phyloP scores from a whole-genome alignment of 2,329 filamentous ascomycete species.

The Stemphylium vesicarium region DNA sequence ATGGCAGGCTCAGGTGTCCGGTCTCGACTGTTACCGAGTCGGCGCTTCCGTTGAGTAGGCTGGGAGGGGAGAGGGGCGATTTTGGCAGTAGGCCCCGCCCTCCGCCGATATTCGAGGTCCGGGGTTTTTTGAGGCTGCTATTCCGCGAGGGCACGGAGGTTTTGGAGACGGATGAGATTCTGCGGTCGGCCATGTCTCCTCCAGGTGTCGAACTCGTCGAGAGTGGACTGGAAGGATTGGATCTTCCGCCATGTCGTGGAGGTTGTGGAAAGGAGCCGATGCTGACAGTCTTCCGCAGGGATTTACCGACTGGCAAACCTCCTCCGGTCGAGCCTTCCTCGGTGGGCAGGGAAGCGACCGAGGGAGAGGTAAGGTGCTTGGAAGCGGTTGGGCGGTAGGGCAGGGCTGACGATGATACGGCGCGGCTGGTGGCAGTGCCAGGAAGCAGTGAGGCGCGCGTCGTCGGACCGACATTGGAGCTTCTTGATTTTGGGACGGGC shows the following conservation, averaged over 20 bases:
- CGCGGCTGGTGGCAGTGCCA: conserved; percentile 31
- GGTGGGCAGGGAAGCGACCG: conserved; percentile 58
- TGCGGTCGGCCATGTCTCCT: conserved; percentile 42
- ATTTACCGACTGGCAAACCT: conserved; percentile 60
- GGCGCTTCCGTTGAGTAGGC: conserved; percentile 77
- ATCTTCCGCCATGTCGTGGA: conserved; percentile 66
- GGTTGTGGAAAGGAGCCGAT: conserved; percentile 94
- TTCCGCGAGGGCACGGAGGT: conserved; percentile 37
- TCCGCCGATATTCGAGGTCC: conserved; percentile 49
- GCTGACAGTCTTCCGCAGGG: conserved; percentile 85
- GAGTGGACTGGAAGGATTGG: conserved; percentile 60
- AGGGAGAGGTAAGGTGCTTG: conserved; percentile 42
- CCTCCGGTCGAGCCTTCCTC: conserved; percentile 46
- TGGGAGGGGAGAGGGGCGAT: conserved; percentile 64
- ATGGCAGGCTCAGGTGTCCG: conserved; percentile 74
- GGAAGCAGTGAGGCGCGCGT: conserved; percentile 40
- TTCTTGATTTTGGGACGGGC: conserved; percentile 74
- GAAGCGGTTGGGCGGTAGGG: conserved; percentile 31
- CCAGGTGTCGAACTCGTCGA: conserved; percentile 56
- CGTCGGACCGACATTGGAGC: conserved; percentile 52
- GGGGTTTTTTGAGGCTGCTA: conserved; percentile 56
- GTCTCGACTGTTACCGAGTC: conserved; percentile 75
- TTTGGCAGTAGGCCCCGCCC: conserved; percentile 40
- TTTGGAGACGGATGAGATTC: conserved; percentile 36
- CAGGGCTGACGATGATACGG: conserved; percentile 44